Evolutionary conservation across 164 flowering plant species (phyloP), one percentile per base, ranked within the genome.

Genomic region (Akebia trifoliata): DNA sequence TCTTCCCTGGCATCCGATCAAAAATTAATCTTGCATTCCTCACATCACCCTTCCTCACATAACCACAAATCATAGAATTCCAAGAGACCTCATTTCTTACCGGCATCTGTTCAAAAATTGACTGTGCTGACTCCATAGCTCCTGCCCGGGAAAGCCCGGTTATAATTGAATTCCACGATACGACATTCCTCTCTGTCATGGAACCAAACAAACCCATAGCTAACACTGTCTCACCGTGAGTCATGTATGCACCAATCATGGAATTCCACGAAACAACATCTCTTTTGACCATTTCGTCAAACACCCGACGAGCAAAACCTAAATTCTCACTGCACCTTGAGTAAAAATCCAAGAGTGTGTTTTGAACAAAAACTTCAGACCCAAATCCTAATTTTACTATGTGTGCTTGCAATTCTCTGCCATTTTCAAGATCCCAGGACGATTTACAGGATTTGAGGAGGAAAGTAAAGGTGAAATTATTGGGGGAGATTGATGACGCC

Each of bases 1-100:
- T 65, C 50, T 68, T 80, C 56, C 46, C 61, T 6, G 78, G 78
- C 83, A 82, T 76, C 56, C 40, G 22, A 49, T 76, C 50, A 24
- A 78, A 80, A 40, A 77, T 30, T 34, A 17, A 49, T 59, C 46
- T 37, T n/a, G 84, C 86, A 32, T 57, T 52, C 31, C 29, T 43
- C 53, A 77, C 21, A 61, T 79, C 74, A 25, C 72, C 66, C 26
- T 32, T 29, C 62, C 55, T 68, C 22, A 72, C 56, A 57, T 72
- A 77, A 29, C 78, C 83, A 15, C 75, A 37, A 31, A 81, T 69
- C 74, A 78, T 65, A 6, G 72, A 59, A 64, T 76, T 74, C 75
- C 81, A 74, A 0, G 77, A 65, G n/a, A 68, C 68, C 44, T 70
- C 67, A 55, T 76, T 71, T 59, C 67, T 60, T 12, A 36, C 46